Evolutionary conservation across 163 green algal species (phyloP).

Genomic region (Chlorella variabilis): DNA sequence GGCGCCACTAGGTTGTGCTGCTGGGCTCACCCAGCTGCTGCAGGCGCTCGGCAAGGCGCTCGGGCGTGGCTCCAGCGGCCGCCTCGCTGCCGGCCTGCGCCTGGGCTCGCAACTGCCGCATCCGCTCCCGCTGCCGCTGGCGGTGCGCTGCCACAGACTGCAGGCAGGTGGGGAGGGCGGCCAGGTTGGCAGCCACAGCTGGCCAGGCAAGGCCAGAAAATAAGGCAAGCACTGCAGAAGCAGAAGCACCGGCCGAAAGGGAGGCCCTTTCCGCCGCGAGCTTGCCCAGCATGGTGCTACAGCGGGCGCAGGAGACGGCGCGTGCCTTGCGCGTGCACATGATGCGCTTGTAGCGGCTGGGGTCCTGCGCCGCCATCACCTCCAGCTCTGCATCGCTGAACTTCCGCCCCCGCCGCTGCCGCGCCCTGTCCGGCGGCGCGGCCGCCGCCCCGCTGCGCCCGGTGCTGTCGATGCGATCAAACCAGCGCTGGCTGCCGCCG

Average conservation of each 20-base stretch:
- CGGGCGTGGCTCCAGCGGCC: no score
- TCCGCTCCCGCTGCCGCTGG: background rate
- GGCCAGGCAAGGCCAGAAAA: no score
- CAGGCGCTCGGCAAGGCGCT: background rate
- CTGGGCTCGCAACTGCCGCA: background rate
- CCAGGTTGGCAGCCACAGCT: no score
- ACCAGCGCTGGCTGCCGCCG: no score
- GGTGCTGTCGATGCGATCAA: background rate
- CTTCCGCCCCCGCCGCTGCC: background rate
- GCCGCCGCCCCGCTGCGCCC: background rate
- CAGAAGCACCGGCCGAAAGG: no score
- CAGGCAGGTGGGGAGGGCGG: background rate
- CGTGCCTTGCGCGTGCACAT: background rate
- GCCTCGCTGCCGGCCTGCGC: background rate
- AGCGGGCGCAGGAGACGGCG: no score
- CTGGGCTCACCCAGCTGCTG: background rate
- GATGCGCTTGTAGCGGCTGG: constrained; percentile 5
- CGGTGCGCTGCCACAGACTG: background rate
- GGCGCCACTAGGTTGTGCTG: background rate
- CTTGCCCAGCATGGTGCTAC: no score
- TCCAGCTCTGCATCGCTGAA: background rate
- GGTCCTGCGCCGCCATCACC: background rate
- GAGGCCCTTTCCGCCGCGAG: no score
- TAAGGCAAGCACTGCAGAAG: no score
- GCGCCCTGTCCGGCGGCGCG: no score